These are phyloP conservation scores for Diutina siamensis DNA, from an alignment of 1,139 yeast genomes.

Conservation along the genomic window DNA sequence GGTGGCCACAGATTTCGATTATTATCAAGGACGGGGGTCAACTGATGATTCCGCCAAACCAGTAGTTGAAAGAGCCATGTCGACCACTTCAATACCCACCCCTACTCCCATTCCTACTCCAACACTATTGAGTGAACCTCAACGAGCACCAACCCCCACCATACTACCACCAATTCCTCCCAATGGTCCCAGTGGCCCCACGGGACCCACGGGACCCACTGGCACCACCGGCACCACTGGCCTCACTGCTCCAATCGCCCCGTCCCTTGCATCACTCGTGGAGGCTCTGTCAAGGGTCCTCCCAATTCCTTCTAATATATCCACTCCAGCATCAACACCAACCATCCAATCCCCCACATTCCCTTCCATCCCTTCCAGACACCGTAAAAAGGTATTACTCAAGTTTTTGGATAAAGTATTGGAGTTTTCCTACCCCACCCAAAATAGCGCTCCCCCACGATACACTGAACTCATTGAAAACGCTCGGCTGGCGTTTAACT, in stretches of 20 bases:
- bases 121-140: background rate
- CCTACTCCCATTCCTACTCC: background rate
- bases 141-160: background rate
- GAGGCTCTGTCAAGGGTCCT: slow-evolving; percentile 1
- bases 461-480: slow-evolving; percentile 56
- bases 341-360: background rate
- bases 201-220: background rate
- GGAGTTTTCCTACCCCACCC: slow-evolving; percentile 49
- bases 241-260: too few relatives aligned
- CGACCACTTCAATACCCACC: too few relatives aligned
- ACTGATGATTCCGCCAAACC: background rate
- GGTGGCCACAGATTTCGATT: slow-evolving; percentile 24
- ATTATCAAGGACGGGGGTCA: background rate
- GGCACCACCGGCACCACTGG: too few relatives aligned
- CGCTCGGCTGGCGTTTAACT: slow-evolving; percentile 50
- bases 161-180: background rate
- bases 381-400: slow-evolving; percentile 19
- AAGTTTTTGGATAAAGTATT: slow-evolving; percentile 32
- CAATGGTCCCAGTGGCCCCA: background rate
- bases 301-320: background rate
- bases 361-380: background rate
- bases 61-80: too few relatives aligned
- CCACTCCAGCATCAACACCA: slow-evolving; percentile 1
- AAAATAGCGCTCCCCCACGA: slow-evolving; percentile 58
- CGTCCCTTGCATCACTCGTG: background rate